These are phyloP conservation scores for Austroboletus festivus DNA, from an alignment of 768 basidiomycete genomes.

Conservation along the genomic window DNA sequence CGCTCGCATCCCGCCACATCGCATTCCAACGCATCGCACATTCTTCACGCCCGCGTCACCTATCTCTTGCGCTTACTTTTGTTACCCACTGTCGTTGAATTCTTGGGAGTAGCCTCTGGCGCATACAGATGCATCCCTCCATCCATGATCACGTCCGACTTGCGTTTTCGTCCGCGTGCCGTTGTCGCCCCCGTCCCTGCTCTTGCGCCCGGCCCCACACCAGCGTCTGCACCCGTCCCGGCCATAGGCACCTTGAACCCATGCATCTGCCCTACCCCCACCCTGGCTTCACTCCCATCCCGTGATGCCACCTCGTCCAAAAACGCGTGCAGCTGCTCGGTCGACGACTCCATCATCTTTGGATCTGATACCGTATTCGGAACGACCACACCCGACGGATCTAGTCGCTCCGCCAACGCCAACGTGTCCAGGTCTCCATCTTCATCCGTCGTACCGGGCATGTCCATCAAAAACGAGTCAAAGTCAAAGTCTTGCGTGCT, in stretches of 20 bases:
- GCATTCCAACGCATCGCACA: neutral
- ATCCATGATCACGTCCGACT: constrained; percentile 35
- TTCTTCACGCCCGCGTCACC: neutral
- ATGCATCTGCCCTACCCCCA: neutral
- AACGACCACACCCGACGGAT: constrained; percentile 32
- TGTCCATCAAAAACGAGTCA: constrained; percentile 40
- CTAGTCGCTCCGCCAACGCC: constrained; percentile 33
- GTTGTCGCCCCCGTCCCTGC: neutral
- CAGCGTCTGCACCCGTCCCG: neutral
- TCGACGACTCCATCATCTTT: constrained; percentile 30
- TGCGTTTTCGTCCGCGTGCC: constrained; percentile 36
- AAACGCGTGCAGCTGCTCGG: constrained; percentile 41
- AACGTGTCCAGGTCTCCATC: constrained; percentile 33
- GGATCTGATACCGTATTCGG: constrained; percentile 21
- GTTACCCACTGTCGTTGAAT: constrained; percentile 9
- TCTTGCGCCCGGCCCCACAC: neutral
- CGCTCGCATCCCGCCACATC: no score
- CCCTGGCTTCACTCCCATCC: constrained; percentile 16
- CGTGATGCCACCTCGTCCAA: constrained; percentile 42
- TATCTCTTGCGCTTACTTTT: constrained; percentile 32
- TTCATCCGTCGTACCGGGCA: constrained; percentile 30
- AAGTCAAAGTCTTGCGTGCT: constrained; percentile 35
- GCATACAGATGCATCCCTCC: neutral
- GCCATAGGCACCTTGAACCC: constrained; percentile 5
- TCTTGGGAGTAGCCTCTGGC: neutral